Base-by-base conservation (phyloP, 2,329 filamentous ascomycete genomes). In the Ceratocystiopsis brevicomis region DNA sequence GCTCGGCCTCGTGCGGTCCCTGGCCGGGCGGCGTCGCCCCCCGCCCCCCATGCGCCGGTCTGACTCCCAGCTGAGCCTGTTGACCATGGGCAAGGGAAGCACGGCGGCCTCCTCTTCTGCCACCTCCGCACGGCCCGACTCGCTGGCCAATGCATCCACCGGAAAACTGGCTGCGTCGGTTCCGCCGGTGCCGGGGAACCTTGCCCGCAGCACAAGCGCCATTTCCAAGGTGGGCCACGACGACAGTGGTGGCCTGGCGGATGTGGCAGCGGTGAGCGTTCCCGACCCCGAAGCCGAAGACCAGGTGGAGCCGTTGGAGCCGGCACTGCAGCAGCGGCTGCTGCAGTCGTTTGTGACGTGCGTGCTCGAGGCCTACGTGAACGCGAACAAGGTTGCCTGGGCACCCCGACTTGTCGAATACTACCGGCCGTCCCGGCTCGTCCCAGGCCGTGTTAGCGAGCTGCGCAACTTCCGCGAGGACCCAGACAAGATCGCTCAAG, bases 311-410 rank as follows among this genome's bases (percentile, higher is more conserved):
- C 66, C 67, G 6, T 65, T 67, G 34, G 81, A 87, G 56, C 62
- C 62, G 2, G 69, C 66, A 10, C 62, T 86, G 47, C 73, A 79
- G 53, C 65, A 65, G 34, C 73, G 70, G 45, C 62, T 88, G 15
- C 60, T 88, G 19, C 78, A 84, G 53, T 76, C 78, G 1, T 87
- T 90, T 56, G 67, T 84, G n/a, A 84, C 80, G 0, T 81, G 82
- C 54, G 62, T 87, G 16, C 60, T 87, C 12, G 81, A 87, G 55
- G 71, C 78, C 39, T 88, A 84, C 50, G 68, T 83, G 47, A 75
- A 76, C 50, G 63, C 60, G 8, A 70, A 76, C 50, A 62, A 64
- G 19, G 57, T 79, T 56, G 68, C 71, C 39, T 79, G 75, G 76
- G 68, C 75, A 2, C 61, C 70, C 14, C 63, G 82, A 41, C 57